Base-by-base conservation (phyloP, 306 rosid genomes). In the Dalbergia cochinchinensis region DNA sequence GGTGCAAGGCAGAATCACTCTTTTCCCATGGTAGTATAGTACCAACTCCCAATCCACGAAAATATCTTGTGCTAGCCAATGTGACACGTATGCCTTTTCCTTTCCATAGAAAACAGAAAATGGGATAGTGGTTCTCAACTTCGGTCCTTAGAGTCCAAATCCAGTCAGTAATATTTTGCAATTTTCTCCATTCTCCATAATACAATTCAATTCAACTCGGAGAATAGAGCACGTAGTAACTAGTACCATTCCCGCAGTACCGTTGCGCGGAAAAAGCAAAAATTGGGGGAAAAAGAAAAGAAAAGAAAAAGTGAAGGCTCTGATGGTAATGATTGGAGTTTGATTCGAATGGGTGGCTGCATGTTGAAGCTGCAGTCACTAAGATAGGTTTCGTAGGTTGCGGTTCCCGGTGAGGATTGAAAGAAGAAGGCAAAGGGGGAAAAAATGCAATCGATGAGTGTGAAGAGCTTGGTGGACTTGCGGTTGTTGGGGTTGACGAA, bases 371-470 rank as follows among this genome's bases (percentile, higher is more conserved):
- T 26, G 9, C 10, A 0, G 37, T 34, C 59, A 54, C 26, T n/a
- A 54, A 8, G 3, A 19, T 13, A 73, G 63, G 18, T 34, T 54
- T 6, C 22, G 8, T 6, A 54, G 7, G 0, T 54, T 54, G 0
- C 26, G 3, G 1, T 54, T 54, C 4, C 57, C 6, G 7, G 7
- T 4, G 57, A 12, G 6, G 9, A n/a, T 11, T 5, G 16, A 12
- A 14, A 0, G 22, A 63, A 0, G 16, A 7, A 6, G 8, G 3
- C 10, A 18, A 65, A 18, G 19, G 60, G 26, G 6, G 22, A 39
- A 11, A 62, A 33, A 71, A 95, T 95, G 98, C 94, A 95, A 70
- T 90, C 96, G 3, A 60, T 88, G 34, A 86, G 91, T 59, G 39
- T 84, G 44, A 85, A 80, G 82, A 81, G 86, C 78, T 81, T 86